A percentile compares a stretch with the other conserved stretches of the same genome.
Conservation (phyloP, 176 grass and related monocot species). For the Luzula sylvatica region DNA sequence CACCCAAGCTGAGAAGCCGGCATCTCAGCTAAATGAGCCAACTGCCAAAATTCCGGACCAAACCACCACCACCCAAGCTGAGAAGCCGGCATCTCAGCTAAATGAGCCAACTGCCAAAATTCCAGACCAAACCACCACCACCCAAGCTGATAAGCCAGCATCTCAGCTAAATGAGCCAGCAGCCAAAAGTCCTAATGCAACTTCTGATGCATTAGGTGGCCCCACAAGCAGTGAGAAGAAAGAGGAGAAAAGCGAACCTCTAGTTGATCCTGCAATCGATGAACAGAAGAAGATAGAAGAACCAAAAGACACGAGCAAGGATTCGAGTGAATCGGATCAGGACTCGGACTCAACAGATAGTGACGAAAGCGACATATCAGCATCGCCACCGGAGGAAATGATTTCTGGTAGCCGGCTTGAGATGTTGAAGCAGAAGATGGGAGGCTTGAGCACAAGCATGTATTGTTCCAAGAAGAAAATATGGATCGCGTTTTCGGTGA, state of each 20-base stretch:
- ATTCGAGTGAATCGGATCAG: slow-evolving; percentile 1
- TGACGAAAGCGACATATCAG: background rate
- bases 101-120: background rate
- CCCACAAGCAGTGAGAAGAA: background rate
- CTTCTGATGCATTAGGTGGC: background rate
- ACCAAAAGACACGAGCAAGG: background rate
- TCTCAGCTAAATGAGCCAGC: background rate
- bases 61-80: background rate
- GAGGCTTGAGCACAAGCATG: background rate
- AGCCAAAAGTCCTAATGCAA: too few species aligned
- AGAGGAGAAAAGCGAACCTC: background rate
- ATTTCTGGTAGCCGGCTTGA: background rate
- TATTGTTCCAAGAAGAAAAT: slow-evolving; percentile 8
- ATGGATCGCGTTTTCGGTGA: slow-evolving; percentile 5
- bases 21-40: background rate
- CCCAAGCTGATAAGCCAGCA: background rate
- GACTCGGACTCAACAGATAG: background rate
- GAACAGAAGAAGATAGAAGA: slow-evolving; percentile 7
- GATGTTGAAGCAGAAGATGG: slow-evolving; percentile 3
- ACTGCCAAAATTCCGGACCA: background rate
- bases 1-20: background rate
- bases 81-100: background rate
- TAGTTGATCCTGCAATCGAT: background rate
- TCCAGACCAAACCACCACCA: background rate
- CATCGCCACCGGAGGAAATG: background rate